Percentiles rank a stretch among this genome's conserved stretches.
Conservation (phyloP, 2,329 filamentous ascomycete species). For the Tolypocladium guangdongense region DNA sequence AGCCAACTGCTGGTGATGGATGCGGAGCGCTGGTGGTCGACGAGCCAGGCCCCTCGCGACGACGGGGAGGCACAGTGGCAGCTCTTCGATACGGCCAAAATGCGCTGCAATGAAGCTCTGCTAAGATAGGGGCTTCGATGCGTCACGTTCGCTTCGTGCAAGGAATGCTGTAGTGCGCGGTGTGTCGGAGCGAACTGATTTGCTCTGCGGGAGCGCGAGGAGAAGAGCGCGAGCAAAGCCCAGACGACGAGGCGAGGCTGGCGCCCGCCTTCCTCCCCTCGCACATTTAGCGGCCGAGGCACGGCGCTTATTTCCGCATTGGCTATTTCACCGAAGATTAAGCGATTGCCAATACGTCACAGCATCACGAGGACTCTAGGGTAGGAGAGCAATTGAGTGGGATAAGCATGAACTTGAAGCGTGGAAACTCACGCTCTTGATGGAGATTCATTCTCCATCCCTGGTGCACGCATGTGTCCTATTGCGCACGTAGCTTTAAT, state of each 20-base stretch:
- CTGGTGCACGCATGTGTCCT: no score
- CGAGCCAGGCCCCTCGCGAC: background rate
- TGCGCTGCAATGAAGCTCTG: background rate
- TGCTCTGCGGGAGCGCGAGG: background rate
- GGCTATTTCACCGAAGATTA: conserved; percentile 4
- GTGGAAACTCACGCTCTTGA: background rate
- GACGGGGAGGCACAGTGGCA: background rate
- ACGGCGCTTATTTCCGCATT: conserved; percentile 4
- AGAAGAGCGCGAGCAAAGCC: background rate
- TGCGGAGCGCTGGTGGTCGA: background rate
- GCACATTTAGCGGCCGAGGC: conserved; percentile 2
- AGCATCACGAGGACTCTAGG: background rate
- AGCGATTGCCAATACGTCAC: conserved; percentile 1
- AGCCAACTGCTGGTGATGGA: conserved; percentile 1
- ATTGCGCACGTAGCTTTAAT: background rate
- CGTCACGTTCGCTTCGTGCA: background rate
- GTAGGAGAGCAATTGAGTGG: background rate
- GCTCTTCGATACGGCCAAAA: background rate
- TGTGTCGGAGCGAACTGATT: background rate
- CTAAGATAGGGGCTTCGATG: background rate
- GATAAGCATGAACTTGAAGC: no score
- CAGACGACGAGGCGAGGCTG: background rate
- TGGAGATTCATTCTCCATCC: background rate
- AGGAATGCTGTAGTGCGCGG: background rate
- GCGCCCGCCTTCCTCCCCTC: background rate